Base-by-base conservation (phyloP, 2,329 filamentous ascomycete genomes). In the Cordyceps cateniannulata region DNA sequence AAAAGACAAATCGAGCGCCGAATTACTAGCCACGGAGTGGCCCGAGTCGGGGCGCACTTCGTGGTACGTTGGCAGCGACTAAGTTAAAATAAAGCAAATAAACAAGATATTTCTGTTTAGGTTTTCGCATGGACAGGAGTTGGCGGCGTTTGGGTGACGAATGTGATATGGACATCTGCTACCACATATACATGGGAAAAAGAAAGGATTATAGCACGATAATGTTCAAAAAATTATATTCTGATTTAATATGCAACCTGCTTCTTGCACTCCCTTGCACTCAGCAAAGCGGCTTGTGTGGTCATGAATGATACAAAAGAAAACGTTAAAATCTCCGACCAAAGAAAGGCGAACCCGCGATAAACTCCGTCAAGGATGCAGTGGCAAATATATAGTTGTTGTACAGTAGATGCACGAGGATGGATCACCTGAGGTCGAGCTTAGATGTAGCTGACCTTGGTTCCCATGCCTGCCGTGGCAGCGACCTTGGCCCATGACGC, bases 391-490 rank as follows among this genome's bases (percentile, higher is more conserved):
- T 56, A 44, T 49, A 38, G 49, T 52, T 66, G 66, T 67, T 58
- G 42, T 68, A 66, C 62, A 66, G 60, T 63, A 64, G 61, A 63
- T 59, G 25, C 68, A 62, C 52, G 48, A 44, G 47, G 56, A 29
- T 45, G 27, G 58, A 20, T 29, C 7, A 24, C 35, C 5, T 9
- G n/a, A 9, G 14, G 16, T 24, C 18, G 42, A 53, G 60, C 57
- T 80, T 75, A 98, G 63, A 99, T 96, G 76, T 98, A 98, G 72
- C 90, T 96, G 69, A 98, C 93, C 78, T 97, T 98, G 65, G 96
- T 90, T 2, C 93, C 95, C 93, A 98, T 98, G 1, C 93, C 93
- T 5, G 93, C 87, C 0, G 95, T 98, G 50, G 86, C 82, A 71
- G 84, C 86, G 45, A 96, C 77, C 76, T 96, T 97, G 59, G 84